Conservation (phyloP, 2,329 filamentous ascomycete species). For the Penicillium janthinellum region DNA sequence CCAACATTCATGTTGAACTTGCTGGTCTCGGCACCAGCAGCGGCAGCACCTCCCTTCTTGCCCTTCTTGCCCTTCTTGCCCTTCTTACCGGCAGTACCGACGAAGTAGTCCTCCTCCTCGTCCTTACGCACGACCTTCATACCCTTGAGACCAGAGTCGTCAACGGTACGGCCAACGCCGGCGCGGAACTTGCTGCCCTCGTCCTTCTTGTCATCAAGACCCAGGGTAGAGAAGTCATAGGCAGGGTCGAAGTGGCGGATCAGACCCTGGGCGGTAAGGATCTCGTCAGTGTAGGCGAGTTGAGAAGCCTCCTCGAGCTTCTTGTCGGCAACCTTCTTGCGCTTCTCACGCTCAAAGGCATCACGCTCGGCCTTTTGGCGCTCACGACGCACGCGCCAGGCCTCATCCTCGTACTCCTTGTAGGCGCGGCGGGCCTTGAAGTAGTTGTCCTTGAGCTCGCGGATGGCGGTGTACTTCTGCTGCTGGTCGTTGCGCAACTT, state of each 20-base stretch:
- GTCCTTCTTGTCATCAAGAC: conserved; percentile 50
- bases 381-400: conserved; percentile 73
- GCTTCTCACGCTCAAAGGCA: conserved; percentile 51
- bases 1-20: conserved; percentile 88
- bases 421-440: conserved; percentile 80
- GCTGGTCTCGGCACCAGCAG: conserved; percentile 51
- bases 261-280: conserved; percentile 81
- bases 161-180: conserved; percentile 78
- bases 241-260: conserved; percentile 88
- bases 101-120: conserved; percentile 82
- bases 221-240: conserved; percentile 67
- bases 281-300: conserved; percentile 90
- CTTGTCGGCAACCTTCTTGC: conserved; percentile 57
- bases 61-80: conserved; percentile 89
- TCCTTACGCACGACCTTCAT: conserved; percentile 82
- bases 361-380: conserved; percentile 78
- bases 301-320: conserved; percentile 59
- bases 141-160: conserved; percentile 82
- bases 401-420: conserved; percentile 80
- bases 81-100: conserved; percentile 73
- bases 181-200: conserved; percentile 73
- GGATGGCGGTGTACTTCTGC: conserved; percentile 78
- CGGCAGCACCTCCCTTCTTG: conserved; percentile 64
- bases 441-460: conserved; percentile 87
- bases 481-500: conserved; percentile 84